Evolutionary conservation across 164 flowering plant species (phyloP).

Genomic region (Litsea cubeba): DNA sequence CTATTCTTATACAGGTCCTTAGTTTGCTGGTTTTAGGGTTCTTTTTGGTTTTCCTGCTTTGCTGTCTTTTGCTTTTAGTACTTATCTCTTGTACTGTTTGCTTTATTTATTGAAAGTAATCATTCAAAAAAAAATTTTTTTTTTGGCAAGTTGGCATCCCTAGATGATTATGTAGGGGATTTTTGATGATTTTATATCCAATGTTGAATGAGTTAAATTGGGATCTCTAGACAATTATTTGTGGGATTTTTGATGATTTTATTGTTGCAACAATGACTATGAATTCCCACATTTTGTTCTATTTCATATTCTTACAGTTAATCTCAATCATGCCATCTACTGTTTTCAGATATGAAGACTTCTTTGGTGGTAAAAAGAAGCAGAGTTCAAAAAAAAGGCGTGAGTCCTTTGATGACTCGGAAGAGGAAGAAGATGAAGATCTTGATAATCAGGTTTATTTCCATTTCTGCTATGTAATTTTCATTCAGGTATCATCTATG

Average conservation of each 20-base stretch:
- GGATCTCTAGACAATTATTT: no score
- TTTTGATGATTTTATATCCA: no score
- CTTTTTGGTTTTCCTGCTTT: no score
- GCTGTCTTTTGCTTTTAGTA: no score
- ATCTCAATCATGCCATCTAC: neutral
- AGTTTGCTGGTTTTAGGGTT: no score
- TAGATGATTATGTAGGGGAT: no score
- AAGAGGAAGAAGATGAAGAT: conserved; percentile 28
- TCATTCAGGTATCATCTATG: neutral
- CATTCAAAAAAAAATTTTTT: no score
- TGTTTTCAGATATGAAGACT: conserved; percentile 68
- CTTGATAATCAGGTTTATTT: conserved; percentile 21
- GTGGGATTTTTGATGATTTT: neutral
- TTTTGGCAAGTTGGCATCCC: no score
- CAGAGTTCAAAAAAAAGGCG: conserved; percentile 31
- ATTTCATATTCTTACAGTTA: neutral
- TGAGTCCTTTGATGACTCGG: conserved; percentile 26
- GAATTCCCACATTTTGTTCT: neutral
- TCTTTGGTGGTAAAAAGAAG: conserved; percentile 51
- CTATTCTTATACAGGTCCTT: no score
- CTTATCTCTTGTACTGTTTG: no score
- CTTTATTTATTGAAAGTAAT: no score
- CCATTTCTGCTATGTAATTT: neutral
- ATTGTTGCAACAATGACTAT: neutral
- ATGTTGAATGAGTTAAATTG: no score